Base-by-base conservation (phyloP, 768 basidiomycete genomes). In the Pleurotus eryngii region DNA sequence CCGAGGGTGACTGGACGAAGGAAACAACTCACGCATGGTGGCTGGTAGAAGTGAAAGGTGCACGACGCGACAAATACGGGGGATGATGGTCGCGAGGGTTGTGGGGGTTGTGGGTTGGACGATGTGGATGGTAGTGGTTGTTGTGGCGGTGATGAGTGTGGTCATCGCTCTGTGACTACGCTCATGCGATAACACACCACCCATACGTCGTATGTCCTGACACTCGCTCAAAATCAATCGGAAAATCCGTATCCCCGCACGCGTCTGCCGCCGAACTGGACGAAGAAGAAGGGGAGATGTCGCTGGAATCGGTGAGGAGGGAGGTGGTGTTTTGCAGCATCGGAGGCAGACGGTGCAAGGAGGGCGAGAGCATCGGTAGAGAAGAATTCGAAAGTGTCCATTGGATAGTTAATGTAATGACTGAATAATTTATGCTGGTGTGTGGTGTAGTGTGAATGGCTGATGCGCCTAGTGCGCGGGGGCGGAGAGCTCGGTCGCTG, bases 181-280 rank as follows among this genome's bases (percentile, higher is more conserved):
- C 27, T 48, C 47, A 48, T 15, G 47, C 47, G 22, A 48, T 48
- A 24, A 48, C 47, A 48, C 47, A 48, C 47, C 47, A 48, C 15
- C 47, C 47, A 15, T 26, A 15, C 6, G 47, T 48, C 22, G 47
- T 48, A 24, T 48, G 20, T 9, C 47, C 47, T 15, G 47, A 48
- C 15, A 17, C n/a, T 20, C 47, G 17, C 47, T 48, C 47, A 48
- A 48, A 48, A 48, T 48, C 47, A 17, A 48, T 48, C 47, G 47
- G 47, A 26, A 48, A 20, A 14, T 48, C 47, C 12, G 17, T 11
- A 4, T n/a, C 15, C 47, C 27, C 47, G 24, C 17, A 48, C 20
- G 27, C 15, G 6, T 15, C 47, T n/a, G 14, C 18, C 6, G 47
- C 47, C 24, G 47, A 48, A 18, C 20, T 18, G 12, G 17, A 14